Evolutionary conservation across 257 asterid genomes (phyloP).

Genomic region (Pogostemon cablin): DNA sequence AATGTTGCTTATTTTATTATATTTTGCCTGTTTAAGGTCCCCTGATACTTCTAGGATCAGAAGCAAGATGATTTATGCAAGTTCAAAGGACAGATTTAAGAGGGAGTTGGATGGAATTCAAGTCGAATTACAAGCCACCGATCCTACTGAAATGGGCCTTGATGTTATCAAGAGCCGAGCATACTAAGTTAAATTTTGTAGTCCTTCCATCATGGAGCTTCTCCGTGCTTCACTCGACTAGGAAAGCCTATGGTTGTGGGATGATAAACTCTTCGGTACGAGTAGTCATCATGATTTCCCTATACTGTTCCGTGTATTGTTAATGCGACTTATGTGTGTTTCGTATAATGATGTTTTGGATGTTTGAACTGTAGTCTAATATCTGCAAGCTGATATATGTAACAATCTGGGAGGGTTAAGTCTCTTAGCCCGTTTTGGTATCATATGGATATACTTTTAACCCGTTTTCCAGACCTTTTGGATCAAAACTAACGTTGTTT

Average conservation of each 20-base stretch:
- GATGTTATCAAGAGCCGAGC: constrained; percentile 58
- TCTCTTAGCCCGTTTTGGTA: constrained; percentile 31
- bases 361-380: constrained; percentile 31
- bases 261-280: constrained; percentile 34
- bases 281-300: constrained; percentile 34
- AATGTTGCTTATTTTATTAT: background rate
- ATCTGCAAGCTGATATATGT: constrained; percentile 43
- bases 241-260: constrained; percentile 37
- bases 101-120: constrained; percentile 62
- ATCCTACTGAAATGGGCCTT: constrained; percentile 62
- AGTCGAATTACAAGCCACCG: constrained; percentile 61
- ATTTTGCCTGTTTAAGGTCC: constrained; percentile 42
- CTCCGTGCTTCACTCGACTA: constrained; percentile 26
- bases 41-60: constrained; percentile 55
- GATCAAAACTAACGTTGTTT: constrained; percentile 16
- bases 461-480: constrained; percentile 11
- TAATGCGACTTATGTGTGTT: constrained; percentile 31
- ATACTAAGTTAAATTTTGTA: constrained; percentile 32
- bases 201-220: constrained; percentile 17
- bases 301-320: constrained; percentile 33
- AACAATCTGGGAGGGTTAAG: constrained; percentile 37
- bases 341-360: constrained; percentile 36
- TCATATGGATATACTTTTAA: constrained; percentile 28
- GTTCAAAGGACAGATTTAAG: constrained; percentile 67
- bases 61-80: constrained; percentile 65